Evolutionary conservation across 2,329 filamentous ascomycete genomes (phyloP).

Genomic region (Fusarium foetens): DNA sequence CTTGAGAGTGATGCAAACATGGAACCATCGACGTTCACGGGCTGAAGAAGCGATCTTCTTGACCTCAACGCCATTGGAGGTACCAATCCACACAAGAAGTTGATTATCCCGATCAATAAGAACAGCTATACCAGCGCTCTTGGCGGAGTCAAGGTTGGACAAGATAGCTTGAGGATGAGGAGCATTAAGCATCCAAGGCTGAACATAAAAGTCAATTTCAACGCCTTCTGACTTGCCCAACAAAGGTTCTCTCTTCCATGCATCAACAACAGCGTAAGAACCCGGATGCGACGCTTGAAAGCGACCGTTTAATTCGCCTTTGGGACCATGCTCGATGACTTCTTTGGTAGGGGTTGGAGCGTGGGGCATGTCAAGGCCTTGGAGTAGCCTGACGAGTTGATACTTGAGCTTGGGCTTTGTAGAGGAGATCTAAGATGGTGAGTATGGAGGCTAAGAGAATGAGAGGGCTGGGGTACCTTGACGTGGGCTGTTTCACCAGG

Average conservation of each 20-base stretch:
- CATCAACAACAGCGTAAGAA: background rate
- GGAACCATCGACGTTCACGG: background rate
- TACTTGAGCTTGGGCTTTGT: background rate
- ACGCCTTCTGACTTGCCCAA: background rate
- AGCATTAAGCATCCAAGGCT: background rate
- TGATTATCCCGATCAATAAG: background rate
- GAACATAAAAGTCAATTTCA: background rate
- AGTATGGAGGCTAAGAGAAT: fast-evolving
- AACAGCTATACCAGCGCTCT: background rate
- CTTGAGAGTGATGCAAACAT: background rate
- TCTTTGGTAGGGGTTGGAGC: background rate
- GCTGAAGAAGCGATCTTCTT: background rate
- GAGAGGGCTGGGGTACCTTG: background rate
- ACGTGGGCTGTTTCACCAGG: background rate
- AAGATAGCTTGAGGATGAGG: background rate
- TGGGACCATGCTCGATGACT: background rate
- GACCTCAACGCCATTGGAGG: background rate
- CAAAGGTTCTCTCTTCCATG: background rate
- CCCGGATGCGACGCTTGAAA: background rate
- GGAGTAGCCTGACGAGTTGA: background rate
- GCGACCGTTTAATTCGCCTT: fast-evolving
- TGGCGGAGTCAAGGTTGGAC: background rate
- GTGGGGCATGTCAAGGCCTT: background rate
- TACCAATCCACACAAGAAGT: background rate
- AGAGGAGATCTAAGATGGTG: background rate